Conservation (phyloP, 495 filamentous ascomycete species). For the Terfezia boudieri region DNA sequence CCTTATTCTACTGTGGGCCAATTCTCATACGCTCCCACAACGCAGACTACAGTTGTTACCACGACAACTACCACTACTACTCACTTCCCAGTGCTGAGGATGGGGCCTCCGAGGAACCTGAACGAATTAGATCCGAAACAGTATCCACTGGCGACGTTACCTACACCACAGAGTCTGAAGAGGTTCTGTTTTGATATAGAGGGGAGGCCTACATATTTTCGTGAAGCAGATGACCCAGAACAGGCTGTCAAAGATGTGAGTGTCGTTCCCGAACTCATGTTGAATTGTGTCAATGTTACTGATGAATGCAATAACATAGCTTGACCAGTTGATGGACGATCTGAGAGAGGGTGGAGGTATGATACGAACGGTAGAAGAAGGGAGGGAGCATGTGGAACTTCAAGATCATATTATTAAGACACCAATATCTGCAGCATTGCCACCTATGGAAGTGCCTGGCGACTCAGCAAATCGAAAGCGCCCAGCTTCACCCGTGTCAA, state of each 20-base stretch:
- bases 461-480: constrained; percentile 20
- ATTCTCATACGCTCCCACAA: constrained; percentile 49
- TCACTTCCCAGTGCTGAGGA: constrained; percentile 58
- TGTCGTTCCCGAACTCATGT: constrained; percentile 2
- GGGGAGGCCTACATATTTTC: constrained; percentile 38
- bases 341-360: constrained; percentile 33
- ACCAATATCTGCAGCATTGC: constrained; percentile 12
- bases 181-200: constrained; percentile 52
- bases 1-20: constrained; percentile 29
- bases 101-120: constrained; percentile 52
- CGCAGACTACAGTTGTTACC: constrained; percentile 59
- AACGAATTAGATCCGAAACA: constrained; percentile 61
- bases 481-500: constrained; percentile 34
- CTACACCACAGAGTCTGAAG: constrained; percentile 54
- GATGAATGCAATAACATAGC: constrained; percentile 19
- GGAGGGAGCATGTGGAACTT: constrained; percentile 13
- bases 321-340: constrained; percentile 27
- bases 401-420: constrained; percentile 12
- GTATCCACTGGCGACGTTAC: constrained; percentile 65
- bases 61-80: constrained; percentile 90
- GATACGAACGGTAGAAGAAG: constrained; percentile 22
- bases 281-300: neutral
- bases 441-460: neutral
- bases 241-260: constrained; percentile 36
- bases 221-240: constrained; percentile 40